These are phyloP conservation scores for Flaveria bidentis DNA, from an alignment of 129 eudicot species.

Conservation along the genomic window DNA sequence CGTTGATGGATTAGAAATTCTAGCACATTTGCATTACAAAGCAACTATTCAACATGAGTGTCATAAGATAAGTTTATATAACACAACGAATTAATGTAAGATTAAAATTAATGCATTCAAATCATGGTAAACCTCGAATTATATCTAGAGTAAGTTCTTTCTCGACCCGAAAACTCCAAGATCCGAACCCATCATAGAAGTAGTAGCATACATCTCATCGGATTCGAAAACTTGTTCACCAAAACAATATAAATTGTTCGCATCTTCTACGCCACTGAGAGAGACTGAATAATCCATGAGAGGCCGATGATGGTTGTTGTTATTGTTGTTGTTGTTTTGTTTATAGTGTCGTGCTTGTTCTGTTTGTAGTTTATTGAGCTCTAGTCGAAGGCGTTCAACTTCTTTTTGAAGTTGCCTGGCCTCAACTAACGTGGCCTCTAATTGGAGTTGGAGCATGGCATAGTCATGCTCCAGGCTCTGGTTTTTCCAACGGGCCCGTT, in stretches of 20 bases:
- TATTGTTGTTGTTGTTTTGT: background rate
- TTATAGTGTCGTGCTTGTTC: slow-evolving; percentile 26
- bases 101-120: background rate
- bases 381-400: slow-evolving; percentile 49
- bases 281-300: slow-evolving; percentile 40
- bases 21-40: background rate
- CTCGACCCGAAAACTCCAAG: slow-evolving; percentile 18
- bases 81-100: slow-evolving; percentile 2
- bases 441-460: slow-evolving; percentile 46
- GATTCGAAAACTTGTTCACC: slow-evolving; percentile 42
- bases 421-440: slow-evolving; percentile 50
- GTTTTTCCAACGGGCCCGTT: slow-evolving; percentile 78
- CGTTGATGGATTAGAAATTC: background rate
- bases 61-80: background rate
- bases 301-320: background rate
- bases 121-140: background rate
- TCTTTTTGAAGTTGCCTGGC: slow-evolving; percentile 61
- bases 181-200: slow-evolving; percentile 51
- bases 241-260: slow-evolving; percentile 29
- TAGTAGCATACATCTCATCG: slow-evolving; percentile 42
- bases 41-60: background rate
- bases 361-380: slow-evolving; percentile 41
- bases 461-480: slow-evolving; percentile 68
- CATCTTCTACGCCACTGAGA: slow-evolving; percentile 41
- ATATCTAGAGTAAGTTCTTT: slow-evolving; percentile 17